Evolutionary conservation across 495 filamentous ascomycete genomes (phyloP), one percentile per base, ranked within the genome.

Genomic region (Talaromyces liani): DNA sequence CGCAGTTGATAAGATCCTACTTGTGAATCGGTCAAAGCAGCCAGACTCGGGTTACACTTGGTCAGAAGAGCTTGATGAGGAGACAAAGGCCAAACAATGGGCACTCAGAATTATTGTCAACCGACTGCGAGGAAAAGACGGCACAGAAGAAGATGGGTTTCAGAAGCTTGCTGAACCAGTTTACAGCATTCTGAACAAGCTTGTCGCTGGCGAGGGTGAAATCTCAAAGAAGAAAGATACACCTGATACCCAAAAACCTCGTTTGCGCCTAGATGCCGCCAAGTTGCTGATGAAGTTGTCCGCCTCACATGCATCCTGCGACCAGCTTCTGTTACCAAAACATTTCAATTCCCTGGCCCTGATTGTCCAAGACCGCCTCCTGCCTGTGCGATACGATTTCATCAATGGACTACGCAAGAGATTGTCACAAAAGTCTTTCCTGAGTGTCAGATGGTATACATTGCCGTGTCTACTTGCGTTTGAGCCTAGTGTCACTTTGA

Each of bases 31-130:
- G 33, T 83, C 81, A 2, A 71, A 81, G 1, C 75, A 81, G 9
- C 76, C 81, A 16, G 66, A 78, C 16, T 53, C 74, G 10, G 71
- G 75, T 59, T 72, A 83, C 49, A 83, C 24, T 87, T 96, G 95
- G 86, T 88, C 70, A 55, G 87, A 93, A 60, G 79, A 83, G 14
- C 70, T 89, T 34, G 91, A 97, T 53, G 87, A 92, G 18, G 92
- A 98, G 66, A 86, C 87, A 16, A 82, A 87, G 41, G 90, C 91
- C 20, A 97, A 98, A 72, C 82, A 86, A 59, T 91, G 92, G 81
- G 91, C 93, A n/a, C 79, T 98, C 36, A 92, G 88, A 68, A 87
- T 91, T 34, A 83, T 97, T 20, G 91, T 96, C 27, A 99, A 97
- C 70, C 85, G 89, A 51, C 80, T 97, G 2, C 86, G 91, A 25